Evolutionary conservation across 768 basidiomycete genomes (phyloP).

Genomic region (Mycena pura): DNA sequence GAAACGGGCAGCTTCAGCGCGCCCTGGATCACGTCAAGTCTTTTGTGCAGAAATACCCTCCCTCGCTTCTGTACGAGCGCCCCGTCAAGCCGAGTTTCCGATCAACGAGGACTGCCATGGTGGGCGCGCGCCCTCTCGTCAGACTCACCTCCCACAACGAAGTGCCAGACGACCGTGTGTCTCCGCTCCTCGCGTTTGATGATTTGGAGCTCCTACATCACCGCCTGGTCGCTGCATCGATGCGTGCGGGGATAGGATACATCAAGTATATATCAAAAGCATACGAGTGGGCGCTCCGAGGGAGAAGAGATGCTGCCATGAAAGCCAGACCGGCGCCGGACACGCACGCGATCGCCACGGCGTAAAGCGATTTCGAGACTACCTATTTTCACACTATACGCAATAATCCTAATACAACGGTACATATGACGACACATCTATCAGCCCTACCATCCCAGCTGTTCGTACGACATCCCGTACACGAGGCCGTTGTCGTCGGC

Average conservation of each 20-base stretch:
- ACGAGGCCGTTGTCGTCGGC: constrained; percentile 42
- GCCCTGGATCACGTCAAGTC: constrained; percentile 63
- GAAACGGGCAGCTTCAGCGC: constrained; percentile 55
- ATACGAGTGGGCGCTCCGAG: constrained; percentile 73
- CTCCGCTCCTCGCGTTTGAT: constrained; percentile 76
- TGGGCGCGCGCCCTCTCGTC: constrained; percentile 68
- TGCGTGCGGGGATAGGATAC: constrained; percentile 55
- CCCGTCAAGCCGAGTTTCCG: constrained; percentile 55
- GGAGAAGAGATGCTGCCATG: constrained; percentile 60
- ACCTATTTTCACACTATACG: no score
- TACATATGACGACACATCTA: neutral
- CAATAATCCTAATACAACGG: neutral
- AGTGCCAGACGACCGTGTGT: constrained; percentile 78
- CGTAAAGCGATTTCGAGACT: no score
- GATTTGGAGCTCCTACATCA: constrained; percentile 86
- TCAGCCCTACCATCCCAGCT: constrained; percentile 43
- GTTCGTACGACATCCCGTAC: constrained; percentile 46
- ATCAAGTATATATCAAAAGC: constrained; percentile 76
- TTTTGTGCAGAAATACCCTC: constrained; percentile 73
- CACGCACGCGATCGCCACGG: neutral
- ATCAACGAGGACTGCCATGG: constrained; percentile 64
- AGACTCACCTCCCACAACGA: constrained; percentile 65
- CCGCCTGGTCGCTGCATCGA: constrained; percentile 57
- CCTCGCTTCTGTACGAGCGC: constrained; percentile 52
- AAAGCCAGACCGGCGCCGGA: constrained; percentile 28